A percentile compares a stretch with the other conserved stretches of the same genome.
These are phyloP conservation scores for Cucurbitaria berberidis DNA, from an alignment of 2,329 filamentous ascomycete species.

Conservation along the genomic window DNA sequence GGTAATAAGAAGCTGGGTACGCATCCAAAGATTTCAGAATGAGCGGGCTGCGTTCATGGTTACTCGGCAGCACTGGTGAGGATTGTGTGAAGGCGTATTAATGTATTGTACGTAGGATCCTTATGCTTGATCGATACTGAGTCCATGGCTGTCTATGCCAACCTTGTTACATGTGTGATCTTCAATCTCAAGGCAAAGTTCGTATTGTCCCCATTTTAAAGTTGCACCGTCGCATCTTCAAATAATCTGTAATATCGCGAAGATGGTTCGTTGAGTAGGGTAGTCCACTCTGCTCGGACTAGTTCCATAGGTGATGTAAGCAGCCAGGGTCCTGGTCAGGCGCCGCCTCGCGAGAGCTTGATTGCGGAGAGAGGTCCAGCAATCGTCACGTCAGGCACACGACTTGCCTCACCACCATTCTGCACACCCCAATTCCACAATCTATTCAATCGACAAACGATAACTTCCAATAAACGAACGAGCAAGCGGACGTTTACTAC, in stretches of 20 bases:
- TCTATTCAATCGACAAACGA: neutral
- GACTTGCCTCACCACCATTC: neutral
- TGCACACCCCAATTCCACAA: slow-evolving; percentile 3
- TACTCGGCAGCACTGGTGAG: too few relatives aligned
- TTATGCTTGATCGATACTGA: neutral
- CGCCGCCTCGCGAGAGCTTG: neutral
- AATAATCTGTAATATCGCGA: too few relatives aligned
- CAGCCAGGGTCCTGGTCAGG: neutral
- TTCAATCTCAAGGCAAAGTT: neutral
- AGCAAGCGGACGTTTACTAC: neutral
- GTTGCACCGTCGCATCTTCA: too few relatives aligned
- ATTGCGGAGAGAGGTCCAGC: neutral
- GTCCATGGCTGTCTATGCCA: neutral
- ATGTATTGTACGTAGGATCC: too few relatives aligned
- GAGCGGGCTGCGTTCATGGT: too few relatives aligned
- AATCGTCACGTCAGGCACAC: slow-evolving; percentile 1
- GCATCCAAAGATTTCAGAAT: too few relatives aligned
- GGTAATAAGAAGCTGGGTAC: too few relatives aligned
- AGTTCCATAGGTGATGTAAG: neutral
- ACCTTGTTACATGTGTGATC: neutral
- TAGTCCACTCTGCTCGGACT: neutral
- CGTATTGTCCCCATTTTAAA: too few relatives aligned
- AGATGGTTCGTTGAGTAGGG: neutral
- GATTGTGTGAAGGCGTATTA: too few relatives aligned
- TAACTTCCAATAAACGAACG: too few relatives aligned